Conservation (phyloP, 176 grass and related monocot species). For the Musa itinerans region DNA sequence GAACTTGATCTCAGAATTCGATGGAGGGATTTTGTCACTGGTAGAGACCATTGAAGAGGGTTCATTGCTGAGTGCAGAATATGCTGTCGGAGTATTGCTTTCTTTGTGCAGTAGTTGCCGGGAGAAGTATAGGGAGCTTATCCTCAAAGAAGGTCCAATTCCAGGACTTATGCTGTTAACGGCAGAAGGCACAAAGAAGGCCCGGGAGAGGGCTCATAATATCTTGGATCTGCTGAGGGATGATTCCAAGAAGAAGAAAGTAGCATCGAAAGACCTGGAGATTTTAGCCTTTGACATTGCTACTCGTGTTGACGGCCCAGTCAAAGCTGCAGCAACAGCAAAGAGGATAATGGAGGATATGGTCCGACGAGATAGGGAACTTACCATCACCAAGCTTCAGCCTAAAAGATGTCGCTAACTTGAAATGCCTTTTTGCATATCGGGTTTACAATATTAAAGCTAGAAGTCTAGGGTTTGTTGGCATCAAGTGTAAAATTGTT, state of each 20-base stretch:
- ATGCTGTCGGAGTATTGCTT: slow-evolving; percentile 22
- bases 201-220: slow-evolving; percentile 4
- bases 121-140: slow-evolving; percentile 16
- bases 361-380: slow-evolving; percentile 7
- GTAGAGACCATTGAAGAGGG: slow-evolving; percentile 26
- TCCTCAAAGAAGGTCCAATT: slow-evolving; percentile 23
- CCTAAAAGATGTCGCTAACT: neutral
- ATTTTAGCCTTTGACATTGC: slow-evolving; percentile 15
- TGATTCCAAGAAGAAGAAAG: neutral
- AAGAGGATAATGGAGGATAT: slow-evolving; percentile 20
- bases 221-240: slow-evolving; percentile 20
- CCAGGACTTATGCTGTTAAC: slow-evolving; percentile 21
- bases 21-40: slow-evolving; percentile 17
- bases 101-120: slow-evolving; percentile 16
- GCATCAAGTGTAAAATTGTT: slow-evolving; percentile 5
- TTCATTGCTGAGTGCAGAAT: slow-evolving; percentile 18
- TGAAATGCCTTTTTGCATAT: neutral
- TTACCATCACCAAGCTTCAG: slow-evolving; percentile 2
- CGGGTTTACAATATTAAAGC: neutral
- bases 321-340: slow-evolving; percentile 15
- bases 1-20: slow-evolving; percentile 10
- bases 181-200: slow-evolving; percentile 18
- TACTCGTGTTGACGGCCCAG: slow-evolving; percentile 16
- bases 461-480: neutral
- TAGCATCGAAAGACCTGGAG: slow-evolving; percentile 8